Conservation (phyloP, 129 eudicot species). For the Lactuca saligna region DNA sequence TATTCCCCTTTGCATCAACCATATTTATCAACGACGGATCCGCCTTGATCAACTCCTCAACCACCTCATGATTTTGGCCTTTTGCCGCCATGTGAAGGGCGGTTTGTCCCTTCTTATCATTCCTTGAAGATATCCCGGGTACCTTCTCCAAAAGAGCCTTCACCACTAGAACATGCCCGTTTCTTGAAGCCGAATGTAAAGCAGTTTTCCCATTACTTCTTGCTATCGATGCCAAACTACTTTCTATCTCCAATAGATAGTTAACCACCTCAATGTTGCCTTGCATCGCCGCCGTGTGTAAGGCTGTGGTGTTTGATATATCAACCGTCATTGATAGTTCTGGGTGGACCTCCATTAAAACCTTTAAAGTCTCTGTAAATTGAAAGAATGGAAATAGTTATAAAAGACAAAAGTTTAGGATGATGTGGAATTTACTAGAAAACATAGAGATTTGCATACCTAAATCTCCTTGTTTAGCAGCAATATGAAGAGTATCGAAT, state of each 20-base stretch:
- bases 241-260: constrained; percentile 67
- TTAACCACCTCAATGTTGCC: constrained; percentile 79
- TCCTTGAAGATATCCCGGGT: constrained; percentile 45
- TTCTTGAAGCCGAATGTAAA: constrained; percentile 57
- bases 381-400: background rate
- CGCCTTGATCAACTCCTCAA: constrained; percentile 58
- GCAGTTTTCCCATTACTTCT: constrained; percentile 57
- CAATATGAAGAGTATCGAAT: constrained; percentile 93
- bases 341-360: constrained; percentile 80
- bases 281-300: constrained; percentile 69
- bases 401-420: background rate
- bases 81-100: constrained; percentile 82
- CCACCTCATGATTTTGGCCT: constrained; percentile 80
- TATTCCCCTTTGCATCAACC: constrained; percentile 80
- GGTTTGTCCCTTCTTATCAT: constrained; percentile 61
- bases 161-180: constrained; percentile 51
- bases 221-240: constrained; percentile 79
- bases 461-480: constrained; percentile 97
- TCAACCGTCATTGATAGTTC: constrained; percentile 77
- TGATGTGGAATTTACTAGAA: background rate
- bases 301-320: constrained; percentile 50
- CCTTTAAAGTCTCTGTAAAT: constrained; percentile 58
- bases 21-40: constrained; percentile 59
- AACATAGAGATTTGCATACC: constrained; percentile 36
- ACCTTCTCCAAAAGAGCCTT: constrained; percentile 55